Base-by-base conservation (phyloP, 1,284 basidiomycete species). In the Schizopora paradoxa region DNA sequence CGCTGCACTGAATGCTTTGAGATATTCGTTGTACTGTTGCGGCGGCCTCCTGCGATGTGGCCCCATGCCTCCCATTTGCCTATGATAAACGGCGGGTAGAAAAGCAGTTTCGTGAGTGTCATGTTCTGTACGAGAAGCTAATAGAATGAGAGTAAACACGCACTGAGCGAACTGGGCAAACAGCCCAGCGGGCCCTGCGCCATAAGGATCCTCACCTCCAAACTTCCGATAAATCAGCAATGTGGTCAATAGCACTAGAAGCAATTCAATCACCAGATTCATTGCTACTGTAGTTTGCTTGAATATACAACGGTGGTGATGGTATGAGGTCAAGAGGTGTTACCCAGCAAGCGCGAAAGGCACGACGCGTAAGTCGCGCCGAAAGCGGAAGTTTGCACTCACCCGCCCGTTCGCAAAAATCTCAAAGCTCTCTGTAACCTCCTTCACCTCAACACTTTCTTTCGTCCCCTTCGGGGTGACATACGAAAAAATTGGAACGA, bases 1-100 rank as follows among this genome's bases (percentile, higher is more conserved):
- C 36, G 86, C 85, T 56, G 91, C 82, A 59, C 85, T 87, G 66
- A 91, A 92, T 6, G 90, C 87, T 58, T 82, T 88, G 52, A 91
- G 70, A 64, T 90, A 87, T 58, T 89, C 83, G 58, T 89, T 82
- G 58, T 88, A 93, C 0, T 79, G 66, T 54, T 77, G 70, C 7
- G 86, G 74, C 5, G 78, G 60, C 14, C 72, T 67, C 13, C 72
- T 72, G 40, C 69, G 54, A 23, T 66, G 70, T 56, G 63, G 66
- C 19, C 68, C 72, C 52, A 69, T 72, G 13, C 72, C 67, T 6
- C 66, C 73, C 13, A 72, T 73, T n/a, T n/a, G n/a, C n/a, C n/a
- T n/a, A n/a, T n/a, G n/a, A n/a, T n/a, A n/a, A n/a, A n/a, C n/a
- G n/a, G n/a, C n/a, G n/a, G n/a, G n/a, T n/a, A n/a, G n/a, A n/a